phyloP scores from a whole-genome alignment of 345 rosid genomes.

The Salix viminalis region DNA sequence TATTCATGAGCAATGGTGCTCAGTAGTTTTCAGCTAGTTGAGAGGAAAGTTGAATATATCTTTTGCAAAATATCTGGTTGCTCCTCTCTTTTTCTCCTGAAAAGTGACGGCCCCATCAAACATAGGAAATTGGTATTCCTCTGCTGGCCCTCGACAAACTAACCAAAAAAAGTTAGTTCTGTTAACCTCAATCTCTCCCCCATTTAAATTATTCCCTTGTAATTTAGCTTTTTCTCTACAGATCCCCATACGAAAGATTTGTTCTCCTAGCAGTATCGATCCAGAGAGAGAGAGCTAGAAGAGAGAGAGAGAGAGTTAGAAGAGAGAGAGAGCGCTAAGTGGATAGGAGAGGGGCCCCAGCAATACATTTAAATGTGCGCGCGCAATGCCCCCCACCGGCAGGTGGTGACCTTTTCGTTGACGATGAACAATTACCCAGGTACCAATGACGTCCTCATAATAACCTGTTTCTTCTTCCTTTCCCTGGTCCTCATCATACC shows the following conservation, averaged over 20 bases:
- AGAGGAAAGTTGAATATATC: conserved; percentile 2
- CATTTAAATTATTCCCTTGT: background rate
- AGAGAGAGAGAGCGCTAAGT: too few relatives aligned
- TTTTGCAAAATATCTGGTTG: background rate
- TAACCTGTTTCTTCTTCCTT: too few relatives aligned
- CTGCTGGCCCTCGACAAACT: background rate
- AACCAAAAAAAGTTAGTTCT: background rate
- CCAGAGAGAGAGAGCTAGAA: background rate
- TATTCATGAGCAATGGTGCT: background rate
- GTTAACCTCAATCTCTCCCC: background rate
- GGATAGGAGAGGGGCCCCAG: background rate
- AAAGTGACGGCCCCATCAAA: background rate
- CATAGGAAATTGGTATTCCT: background rate
- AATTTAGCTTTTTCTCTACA: background rate
- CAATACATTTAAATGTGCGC: background rate
- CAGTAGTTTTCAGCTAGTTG: conserved; percentile 3
- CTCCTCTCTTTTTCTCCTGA: background rate
- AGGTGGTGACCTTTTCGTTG: background rate
- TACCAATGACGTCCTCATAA: background rate
- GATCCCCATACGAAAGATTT: background rate
- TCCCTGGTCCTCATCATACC: too few relatives aligned
- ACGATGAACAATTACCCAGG: background rate
- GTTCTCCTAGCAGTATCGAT: background rate
- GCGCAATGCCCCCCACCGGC: background rate
- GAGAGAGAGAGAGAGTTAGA: background rate